Conservation (phyloP, 768 basidiomycete genomes). For the Pisolithus microcarpus region DNA sequence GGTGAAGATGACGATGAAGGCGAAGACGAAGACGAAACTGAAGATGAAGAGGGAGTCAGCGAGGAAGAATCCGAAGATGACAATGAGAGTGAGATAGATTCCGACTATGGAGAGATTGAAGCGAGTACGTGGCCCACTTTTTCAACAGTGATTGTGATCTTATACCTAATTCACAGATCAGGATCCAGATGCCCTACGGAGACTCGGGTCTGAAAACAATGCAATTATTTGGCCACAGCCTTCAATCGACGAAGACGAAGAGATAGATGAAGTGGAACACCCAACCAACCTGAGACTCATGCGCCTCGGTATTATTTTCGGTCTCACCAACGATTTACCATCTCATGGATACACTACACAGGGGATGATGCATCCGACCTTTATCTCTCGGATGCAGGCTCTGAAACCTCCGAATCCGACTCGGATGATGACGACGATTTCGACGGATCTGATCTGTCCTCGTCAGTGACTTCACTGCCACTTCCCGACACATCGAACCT, state of each 20-base stretch:
- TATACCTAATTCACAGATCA: conserved; percentile 35
- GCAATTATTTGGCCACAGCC: conserved; percentile 77
- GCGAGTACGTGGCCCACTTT: conserved; percentile 40
- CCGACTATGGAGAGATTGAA: conserved; percentile 64
- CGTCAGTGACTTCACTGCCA: conserved; percentile 43
- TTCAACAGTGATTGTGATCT: neutral
- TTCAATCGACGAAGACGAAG: conserved; percentile 54
- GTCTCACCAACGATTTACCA: neutral
- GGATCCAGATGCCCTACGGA: conserved; percentile 32
- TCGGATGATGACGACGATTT: conserved; percentile 34
- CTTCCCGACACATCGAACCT: conserved; percentile 33
- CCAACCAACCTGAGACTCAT: conserved; percentile 69
- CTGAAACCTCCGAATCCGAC: conserved; percentile 38
- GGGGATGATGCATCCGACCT: conserved; percentile 62
- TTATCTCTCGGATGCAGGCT: conserved; percentile 52
- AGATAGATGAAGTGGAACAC: conserved; percentile 52
- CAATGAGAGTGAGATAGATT: conserved; percentile 35
- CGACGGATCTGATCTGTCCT: conserved; percentile 28
- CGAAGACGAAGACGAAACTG: conserved; percentile 21
- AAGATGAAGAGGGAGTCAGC: conserved; percentile 31
- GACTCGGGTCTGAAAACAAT: conserved; percentile 64
- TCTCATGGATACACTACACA: neutral
- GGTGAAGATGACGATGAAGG: conserved; percentile 26
- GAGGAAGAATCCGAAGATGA: conserved; percentile 28
- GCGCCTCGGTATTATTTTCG: conserved; percentile 52